These are phyloP conservation scores for Copromyces sp. DNA, from an alignment of 495 filamentous ascomycete species.

Conservation along the genomic window DNA sequence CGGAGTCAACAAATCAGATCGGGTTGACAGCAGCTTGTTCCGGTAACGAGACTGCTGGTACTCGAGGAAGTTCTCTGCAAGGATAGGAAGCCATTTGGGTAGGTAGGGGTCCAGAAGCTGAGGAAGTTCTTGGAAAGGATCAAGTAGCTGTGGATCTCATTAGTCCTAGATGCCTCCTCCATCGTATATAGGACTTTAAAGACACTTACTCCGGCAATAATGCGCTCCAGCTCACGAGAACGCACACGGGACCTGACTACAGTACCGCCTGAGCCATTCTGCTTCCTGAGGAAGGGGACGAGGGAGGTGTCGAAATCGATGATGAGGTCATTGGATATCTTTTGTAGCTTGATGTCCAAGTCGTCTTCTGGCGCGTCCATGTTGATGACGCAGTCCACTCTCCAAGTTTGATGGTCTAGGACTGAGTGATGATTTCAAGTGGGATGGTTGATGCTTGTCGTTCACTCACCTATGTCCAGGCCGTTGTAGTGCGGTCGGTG, in stretches of 20 bases:
- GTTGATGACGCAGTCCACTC: not conserved
- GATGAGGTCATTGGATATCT: conserved; percentile 57
- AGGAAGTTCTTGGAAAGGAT: conserved; percentile 91
- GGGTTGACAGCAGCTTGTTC: conserved; percentile 17
- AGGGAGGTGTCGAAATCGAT: conserved; percentile 51
- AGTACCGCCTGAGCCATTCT: conserved; percentile 14
- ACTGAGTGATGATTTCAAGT: not conserved
- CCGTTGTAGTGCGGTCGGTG: not conserved
- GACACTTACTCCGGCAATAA: conserved; percentile 34
- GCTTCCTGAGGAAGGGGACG: conserved; percentile 39
- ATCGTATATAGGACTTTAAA: not conserved
- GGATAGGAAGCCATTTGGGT: conserved; percentile 55
- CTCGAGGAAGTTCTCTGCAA: conserved; percentile 65
- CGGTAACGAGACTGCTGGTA: conserved; percentile 43
- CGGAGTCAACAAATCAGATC: conserved; percentile 39
- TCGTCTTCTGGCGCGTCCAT: conserved; percentile 48
- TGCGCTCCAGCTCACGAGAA: conserved; percentile 32
- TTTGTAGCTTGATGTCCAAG: conserved; percentile 62
- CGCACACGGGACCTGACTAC: conserved; percentile 32
- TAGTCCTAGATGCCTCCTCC: conserved; percentile 3
- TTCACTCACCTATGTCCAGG: not conserved
- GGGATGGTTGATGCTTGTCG: not conserved
- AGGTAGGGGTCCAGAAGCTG: conserved; percentile 91
- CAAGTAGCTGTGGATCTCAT: conserved; percentile 45
- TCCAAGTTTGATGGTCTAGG: not conserved